Percentiles rank a stretch among this genome's conserved stretches.
Conservation (phyloP, 305 asterid species). For the Solanum hybrid region DNA sequence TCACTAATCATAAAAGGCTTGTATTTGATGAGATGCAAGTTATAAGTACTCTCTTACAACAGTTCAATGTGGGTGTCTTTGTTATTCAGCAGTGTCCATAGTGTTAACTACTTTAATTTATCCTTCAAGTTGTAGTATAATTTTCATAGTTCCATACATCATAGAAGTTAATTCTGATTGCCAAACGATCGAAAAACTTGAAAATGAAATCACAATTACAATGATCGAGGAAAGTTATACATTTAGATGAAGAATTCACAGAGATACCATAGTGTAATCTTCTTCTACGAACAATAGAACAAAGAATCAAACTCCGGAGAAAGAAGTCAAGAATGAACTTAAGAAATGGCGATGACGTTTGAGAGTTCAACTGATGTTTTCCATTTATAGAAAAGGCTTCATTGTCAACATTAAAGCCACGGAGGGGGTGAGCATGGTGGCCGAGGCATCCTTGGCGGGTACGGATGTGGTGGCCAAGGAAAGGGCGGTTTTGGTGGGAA, state of each 20-base stretch:
- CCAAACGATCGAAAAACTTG: background rate
- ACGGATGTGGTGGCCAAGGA: constrained; percentile 7
- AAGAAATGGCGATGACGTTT: background rate
- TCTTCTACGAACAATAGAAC: background rate
- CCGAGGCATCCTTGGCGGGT: constrained; percentile 1
- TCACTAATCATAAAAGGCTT: background rate
- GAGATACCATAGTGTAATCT: background rate
- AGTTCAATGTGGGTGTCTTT: background rate
- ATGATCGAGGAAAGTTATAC: background rate
- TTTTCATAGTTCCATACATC: background rate
- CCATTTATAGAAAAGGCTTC: background rate
- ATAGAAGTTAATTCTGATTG: background rate
- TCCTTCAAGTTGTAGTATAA: background rate
- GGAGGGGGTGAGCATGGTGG: constrained; percentile 5
- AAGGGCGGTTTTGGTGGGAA: constrained; percentile 11
- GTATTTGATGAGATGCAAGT: background rate
- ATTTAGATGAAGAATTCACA: background rate
- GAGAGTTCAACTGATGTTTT: background rate
- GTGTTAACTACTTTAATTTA: background rate
- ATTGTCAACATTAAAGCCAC: background rate
- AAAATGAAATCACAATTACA: background rate
- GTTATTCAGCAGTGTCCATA: background rate
- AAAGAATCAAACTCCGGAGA: background rate
- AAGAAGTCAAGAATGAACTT: no score
- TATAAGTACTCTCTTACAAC: background rate